Conservation (phyloP, 495 filamentous ascomycete species). For the Lineolata rhizophorae region DNA sequence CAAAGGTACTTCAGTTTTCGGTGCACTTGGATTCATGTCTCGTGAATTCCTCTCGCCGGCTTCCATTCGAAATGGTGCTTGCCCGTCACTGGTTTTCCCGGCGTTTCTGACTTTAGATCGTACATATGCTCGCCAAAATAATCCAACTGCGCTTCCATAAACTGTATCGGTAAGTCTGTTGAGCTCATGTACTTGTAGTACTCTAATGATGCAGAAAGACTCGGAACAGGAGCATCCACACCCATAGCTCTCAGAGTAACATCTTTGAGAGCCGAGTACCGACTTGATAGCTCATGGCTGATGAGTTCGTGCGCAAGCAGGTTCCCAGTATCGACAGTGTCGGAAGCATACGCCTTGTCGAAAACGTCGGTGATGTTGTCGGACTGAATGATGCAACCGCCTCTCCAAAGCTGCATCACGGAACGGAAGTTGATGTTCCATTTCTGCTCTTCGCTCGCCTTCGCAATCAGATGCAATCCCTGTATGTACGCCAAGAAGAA, state of each 20-base stretch:
- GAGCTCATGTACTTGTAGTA: constrained; percentile 44
- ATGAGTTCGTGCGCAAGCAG: constrained; percentile 28
- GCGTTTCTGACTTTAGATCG: constrained; percentile 28
- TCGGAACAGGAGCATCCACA: constrained; percentile 41
- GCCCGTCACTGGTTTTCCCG: constrained; percentile 26
- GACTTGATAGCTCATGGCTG: constrained; percentile 28
- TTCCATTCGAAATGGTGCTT: constrained; percentile 37
- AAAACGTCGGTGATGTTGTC: constrained; percentile 39
- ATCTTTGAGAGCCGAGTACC: constrained; percentile 29
- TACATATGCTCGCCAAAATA: constrained; percentile 54
- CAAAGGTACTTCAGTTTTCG: too few species aligned
- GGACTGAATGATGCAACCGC: constrained; percentile 52
- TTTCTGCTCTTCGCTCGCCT: constrained; percentile 33
- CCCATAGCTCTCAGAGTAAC: constrained; percentile 33
- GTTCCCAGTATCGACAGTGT: constrained; percentile 12
- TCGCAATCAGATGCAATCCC: constrained; percentile 43
- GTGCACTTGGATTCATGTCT: too few species aligned
- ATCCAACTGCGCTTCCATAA: constrained; percentile 57
- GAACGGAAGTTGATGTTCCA: constrained; percentile 39
- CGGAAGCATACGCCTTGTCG: constrained; percentile 20
- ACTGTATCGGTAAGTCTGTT: constrained; percentile 31
- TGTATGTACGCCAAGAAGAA: constrained; percentile 44
- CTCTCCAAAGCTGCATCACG: constrained; percentile 47
- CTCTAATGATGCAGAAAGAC: constrained; percentile 41
- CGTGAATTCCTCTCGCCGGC: constrained; percentile 18